These are phyloP conservation scores for Saccharomycopsis sp. DNA, from an alignment of 805 yeast species.

Conservation along the genomic window DNA sequence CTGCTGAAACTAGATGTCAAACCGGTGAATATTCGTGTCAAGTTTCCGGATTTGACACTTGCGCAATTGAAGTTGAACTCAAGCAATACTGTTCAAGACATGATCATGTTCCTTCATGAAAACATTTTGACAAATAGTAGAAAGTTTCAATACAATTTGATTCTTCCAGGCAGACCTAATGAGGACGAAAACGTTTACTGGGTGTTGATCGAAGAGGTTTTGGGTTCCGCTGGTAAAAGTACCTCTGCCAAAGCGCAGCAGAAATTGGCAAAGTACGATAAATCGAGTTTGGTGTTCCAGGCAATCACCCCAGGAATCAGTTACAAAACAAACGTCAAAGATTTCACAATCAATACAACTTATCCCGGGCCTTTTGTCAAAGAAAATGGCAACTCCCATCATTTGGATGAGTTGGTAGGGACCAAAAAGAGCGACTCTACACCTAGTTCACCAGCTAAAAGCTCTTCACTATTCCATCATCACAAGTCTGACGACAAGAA, in stretches of 20 bases:
- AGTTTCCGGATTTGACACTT: slow-evolving; percentile 29
- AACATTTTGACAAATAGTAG: slow-evolving; percentile 22
- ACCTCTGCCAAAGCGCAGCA: too few species aligned
- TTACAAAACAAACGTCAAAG: slow-evolving; percentile 2
- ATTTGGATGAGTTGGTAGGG: slow-evolving; percentile 8
- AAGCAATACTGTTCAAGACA: slow-evolving; percentile 24
- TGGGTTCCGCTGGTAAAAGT: too few species aligned
- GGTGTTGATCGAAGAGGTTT: too few species aligned
- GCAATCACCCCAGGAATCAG: slow-evolving; percentile 22
- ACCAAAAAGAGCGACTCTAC: slow-evolving; percentile 10
- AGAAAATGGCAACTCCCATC: slow-evolving; percentile 10
- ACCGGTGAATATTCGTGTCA: slow-evolving; percentile 26
- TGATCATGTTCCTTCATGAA: slow-evolving; percentile 22
- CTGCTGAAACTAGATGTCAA: slow-evolving; percentile 20
- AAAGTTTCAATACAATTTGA: slow-evolving; percentile 15
- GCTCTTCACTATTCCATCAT: too few species aligned
- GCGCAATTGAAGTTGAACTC: slow-evolving; percentile 26
- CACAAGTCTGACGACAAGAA: slow-evolving; percentile 1
- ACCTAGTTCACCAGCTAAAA: not conserved
- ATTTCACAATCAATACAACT: slow-evolving; percentile 14
- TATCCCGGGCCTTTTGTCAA: slow-evolving; percentile 23
- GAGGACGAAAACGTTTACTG: slow-evolving; percentile 23
- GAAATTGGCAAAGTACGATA: slow-evolving; percentile 22
- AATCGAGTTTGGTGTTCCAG: slow-evolving; percentile 17
- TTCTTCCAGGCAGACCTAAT: too few species aligned